phyloP scores from a whole-genome alignment of 176 grass and related monocot species.

The Rhynchospora tenuis region DNA sequence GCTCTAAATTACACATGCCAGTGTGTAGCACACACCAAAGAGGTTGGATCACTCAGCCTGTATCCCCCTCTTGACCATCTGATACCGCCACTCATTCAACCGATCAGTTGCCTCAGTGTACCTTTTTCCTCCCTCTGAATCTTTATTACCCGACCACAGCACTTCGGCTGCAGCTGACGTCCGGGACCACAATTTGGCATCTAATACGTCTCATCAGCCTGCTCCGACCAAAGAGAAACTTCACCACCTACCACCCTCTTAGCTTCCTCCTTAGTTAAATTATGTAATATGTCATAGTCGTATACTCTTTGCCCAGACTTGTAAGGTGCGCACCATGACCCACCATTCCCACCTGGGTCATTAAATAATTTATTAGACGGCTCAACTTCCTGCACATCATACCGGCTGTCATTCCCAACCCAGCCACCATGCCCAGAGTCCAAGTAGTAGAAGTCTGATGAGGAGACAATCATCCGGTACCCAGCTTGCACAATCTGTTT shows the following conservation, averaged over 20 bases:
- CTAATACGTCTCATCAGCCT: constrained; percentile 67
- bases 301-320: constrained; percentile 95
- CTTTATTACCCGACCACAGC: constrained; percentile 87
- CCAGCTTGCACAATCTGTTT: constrained; percentile 69
- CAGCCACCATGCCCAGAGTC: constrained; percentile 89
- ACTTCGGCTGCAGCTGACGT: constrained; percentile 63
- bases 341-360: constrained; percentile 72
- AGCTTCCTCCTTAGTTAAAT: constrained; percentile 60
- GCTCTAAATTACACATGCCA: constrained; percentile 64
- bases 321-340: constrained; percentile 91
- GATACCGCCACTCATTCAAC: constrained; percentile 65
- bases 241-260: constrained; percentile 65
- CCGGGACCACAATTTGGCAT: constrained; percentile 69
- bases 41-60: constrained; percentile 71
- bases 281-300: constrained; percentile 94
- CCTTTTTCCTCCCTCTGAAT: constrained; percentile 51
- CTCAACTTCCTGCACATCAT: constrained; percentile 81
- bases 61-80: constrained; percentile 77
- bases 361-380: constrained; percentile 57
- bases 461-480: constrained; percentile 76
- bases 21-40: constrained; percentile 66
- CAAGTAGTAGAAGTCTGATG: constrained; percentile 81
- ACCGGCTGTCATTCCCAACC: constrained; percentile 86
- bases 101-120: constrained; percentile 65
- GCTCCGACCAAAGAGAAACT: constrained; percentile 95